A percentile compares a stretch with the other conserved stretches of the same genome.
Conservation (phyloP, 2,329 filamentous ascomycete species). For the Paracorniculantispora psalliotae region DNA sequence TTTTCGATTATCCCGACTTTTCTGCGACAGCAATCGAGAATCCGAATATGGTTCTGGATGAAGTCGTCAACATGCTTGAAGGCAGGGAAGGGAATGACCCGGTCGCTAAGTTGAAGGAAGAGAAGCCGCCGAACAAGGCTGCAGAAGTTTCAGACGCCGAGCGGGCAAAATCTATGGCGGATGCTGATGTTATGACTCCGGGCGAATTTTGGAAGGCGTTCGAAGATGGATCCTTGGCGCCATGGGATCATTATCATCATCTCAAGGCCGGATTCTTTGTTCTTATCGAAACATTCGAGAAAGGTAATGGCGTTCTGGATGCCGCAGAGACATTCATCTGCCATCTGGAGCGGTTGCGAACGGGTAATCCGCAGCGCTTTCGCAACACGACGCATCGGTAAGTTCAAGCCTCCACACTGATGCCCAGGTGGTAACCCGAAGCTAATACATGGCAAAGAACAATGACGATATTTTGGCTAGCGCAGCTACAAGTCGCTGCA, state of each 20-base stretch:
- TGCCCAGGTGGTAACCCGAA: background rate
- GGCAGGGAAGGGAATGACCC: slow-evolving; percentile 1
- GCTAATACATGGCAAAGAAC: slow-evolving; percentile 18
- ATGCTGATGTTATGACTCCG: slow-evolving; percentile 4
- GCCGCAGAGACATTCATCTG: slow-evolving; percentile 27
- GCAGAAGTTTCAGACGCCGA: background rate
- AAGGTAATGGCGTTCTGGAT: slow-evolving; percentile 21
- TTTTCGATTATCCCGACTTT: slow-evolving; percentile 23
- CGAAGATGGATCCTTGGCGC: slow-evolving; percentile 21
- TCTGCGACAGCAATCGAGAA: slow-evolving; percentile 14
- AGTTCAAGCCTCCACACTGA: background rate
- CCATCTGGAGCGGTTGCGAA: slow-evolving; percentile 23
- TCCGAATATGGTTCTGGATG: background rate
- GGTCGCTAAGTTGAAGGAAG: too few relatives aligned
- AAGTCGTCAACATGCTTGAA: slow-evolving; percentile 18
- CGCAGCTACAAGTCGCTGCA: slow-evolving; percentile 28
- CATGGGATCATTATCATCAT: slow-evolving; percentile 31
- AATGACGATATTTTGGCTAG: slow-evolving; percentile 32
- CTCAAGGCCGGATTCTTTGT: slow-evolving; percentile 30
- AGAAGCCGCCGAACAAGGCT: background rate
- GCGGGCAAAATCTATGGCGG: slow-evolving; percentile 11
- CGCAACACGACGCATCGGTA: slow-evolving; percentile 30
- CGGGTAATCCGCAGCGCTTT: slow-evolving; percentile 25
- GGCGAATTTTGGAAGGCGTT: slow-evolving; percentile 26
- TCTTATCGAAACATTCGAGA: slow-evolving; percentile 23